Evolutionary conservation across 2,329 filamentous ascomycete species (phyloP), one percentile per base, ranked within the genome.

Genomic region (Alternaria sp.): DNA sequence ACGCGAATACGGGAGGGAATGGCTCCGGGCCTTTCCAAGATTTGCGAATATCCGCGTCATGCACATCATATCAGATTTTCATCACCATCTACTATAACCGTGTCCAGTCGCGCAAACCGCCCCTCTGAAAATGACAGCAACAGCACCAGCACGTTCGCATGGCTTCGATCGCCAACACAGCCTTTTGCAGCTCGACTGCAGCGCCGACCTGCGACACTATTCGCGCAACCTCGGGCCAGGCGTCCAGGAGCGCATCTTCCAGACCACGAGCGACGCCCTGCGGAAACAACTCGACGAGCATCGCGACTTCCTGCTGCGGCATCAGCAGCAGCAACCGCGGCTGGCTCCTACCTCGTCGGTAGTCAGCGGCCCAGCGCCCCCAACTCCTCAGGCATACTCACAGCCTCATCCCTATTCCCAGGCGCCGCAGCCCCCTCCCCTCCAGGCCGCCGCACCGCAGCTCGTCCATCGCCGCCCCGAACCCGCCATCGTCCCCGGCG

Each of bases 161-260:
- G 59, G 49, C 54, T 56, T 66, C 21, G 54, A 66, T 49, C 65
- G 66, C 32, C 69, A 70, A 45, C 67, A 61, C 40, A 68, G 66
- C 50, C 62, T 72, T 45, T 54, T 72, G 49, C 65, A 65, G 25
- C 67, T 72, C 30, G 69, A 72, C 54, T 72, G 69, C 63, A 72
- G 69, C 50, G 62, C 68, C 30, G 69, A 72, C 60, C 50, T 72
- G 36, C 66, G 46, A 43, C 67, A 63, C 25, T 72, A 70, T 52
- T 69, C 68, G 28, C 68, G 69, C 55, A 64, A 69, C 32, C 68
- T 72, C 49, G 69, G 69, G 17, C 69, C 69, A 21, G 68, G 69
- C 49, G 69, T 70, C 40, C 69, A 70, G 56, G 68, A 68, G 30
- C 61, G 63, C 40, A 62, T 66, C 55, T 71, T 71, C 25, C 64